Evolutionary conservation across 225 moss, liverwort and hornwort species (phyloP).

Genomic region (Marchantia polymorpha): DNA sequence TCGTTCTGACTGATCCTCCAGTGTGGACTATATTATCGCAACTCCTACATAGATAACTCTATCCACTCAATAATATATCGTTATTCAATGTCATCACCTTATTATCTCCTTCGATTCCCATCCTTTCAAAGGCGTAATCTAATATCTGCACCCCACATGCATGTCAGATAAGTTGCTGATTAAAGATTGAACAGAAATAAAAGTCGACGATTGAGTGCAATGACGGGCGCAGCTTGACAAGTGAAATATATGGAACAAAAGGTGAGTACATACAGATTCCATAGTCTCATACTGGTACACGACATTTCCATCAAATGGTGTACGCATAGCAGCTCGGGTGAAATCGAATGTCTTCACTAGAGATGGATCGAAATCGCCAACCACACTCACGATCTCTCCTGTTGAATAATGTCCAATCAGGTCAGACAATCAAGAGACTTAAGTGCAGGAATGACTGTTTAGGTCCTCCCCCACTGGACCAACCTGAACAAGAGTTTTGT

Average conservation of each 20-base stretch:
- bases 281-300: slow-evolving; percentile 98
- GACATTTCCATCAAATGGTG: slow-evolving; percentile 93
- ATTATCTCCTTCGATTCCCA: slow-evolving; percentile 69
- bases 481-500: not conserved
- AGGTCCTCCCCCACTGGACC: not conserved
- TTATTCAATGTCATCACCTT: slow-evolving; percentile 28
- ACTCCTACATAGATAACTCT: not conserved
- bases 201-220: not conserved
- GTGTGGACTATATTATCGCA: too few relatives aligned
- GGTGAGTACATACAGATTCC: slow-evolving; percentile 68
- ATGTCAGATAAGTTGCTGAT: too few relatives aligned
- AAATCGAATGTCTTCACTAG: slow-evolving; percentile 85
- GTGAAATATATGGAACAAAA: not conserved
- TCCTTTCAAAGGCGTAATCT: slow-evolving; percentile 92
- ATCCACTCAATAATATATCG: not conserved
- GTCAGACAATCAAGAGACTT: not conserved
- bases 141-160: slow-evolving; percentile 55
- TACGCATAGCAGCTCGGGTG: slow-evolving; percentile 82
- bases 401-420: slow-evolving; percentile 15
- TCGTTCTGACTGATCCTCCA: too few relatives aligned
- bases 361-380: slow-evolving; percentile 78
- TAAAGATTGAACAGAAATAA: not conserved
- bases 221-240: not conserved
- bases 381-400: slow-evolving; percentile 90
- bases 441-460: not conserved